These are phyloP conservation scores for Handroanthus guayacan DNA, from an alignment of 257 asterid species.

Conservation along the genomic window DNA sequence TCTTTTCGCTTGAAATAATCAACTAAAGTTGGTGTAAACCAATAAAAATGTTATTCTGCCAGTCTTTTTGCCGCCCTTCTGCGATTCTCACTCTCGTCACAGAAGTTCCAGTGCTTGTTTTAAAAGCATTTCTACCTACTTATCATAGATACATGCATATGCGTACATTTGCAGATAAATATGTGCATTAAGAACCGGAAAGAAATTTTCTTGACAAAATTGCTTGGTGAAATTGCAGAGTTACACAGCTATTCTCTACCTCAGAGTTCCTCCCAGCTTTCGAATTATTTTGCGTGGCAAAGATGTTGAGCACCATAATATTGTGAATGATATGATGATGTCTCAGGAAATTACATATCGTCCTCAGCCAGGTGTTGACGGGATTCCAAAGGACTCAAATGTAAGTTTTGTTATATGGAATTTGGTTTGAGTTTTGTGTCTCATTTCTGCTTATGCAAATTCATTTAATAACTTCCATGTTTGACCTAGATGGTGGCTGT, in stretches of 20 bases:
- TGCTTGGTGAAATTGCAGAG: slow-evolving; percentile 63
- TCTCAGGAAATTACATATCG: slow-evolving; percentile 88
- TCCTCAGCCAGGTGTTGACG: slow-evolving; percentile 84
- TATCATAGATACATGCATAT: not conserved
- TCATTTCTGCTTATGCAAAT: slow-evolving; percentile 24
- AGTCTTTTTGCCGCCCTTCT: not conserved
- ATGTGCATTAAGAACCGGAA: not conserved
- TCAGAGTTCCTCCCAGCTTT: slow-evolving; percentile 80
- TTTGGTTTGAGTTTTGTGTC: slow-evolving; percentile 15
- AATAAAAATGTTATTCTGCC: not conserved
- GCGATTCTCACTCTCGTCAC: not conserved
- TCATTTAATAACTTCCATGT: slow-evolving; percentile 30
- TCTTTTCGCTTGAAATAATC: not conserved
- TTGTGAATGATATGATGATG: slow-evolving; percentile 99
- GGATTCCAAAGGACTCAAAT: slow-evolving; percentile 63
- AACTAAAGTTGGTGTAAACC: slow-evolving; percentile 3
- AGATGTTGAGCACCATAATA: slow-evolving; percentile 94
- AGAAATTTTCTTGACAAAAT: slow-evolving; percentile 17
- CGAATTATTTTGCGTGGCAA: slow-evolving; percentile 92
- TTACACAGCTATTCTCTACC: slow-evolving; percentile 94
- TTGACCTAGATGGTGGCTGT: slow-evolving; percentile 75
- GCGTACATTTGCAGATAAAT: not conserved
- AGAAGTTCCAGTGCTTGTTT: not conserved
- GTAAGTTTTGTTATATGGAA: slow-evolving; percentile 48
- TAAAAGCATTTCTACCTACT: not conserved